Evolutionary conservation across 805 yeast species (phyloP).

Genomic region (Jamesozyma piceae): DNA sequence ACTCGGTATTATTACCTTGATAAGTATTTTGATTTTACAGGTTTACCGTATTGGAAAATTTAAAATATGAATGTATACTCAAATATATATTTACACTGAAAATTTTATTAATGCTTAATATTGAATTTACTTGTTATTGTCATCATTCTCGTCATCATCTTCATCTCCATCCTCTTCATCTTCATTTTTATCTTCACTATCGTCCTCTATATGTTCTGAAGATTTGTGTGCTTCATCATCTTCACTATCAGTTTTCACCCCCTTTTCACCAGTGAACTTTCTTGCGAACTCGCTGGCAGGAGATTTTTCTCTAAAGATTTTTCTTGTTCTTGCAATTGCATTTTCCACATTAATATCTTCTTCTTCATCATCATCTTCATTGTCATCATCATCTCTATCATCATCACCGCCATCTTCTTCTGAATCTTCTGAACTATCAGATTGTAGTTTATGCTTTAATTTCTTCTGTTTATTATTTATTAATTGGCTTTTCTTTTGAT

Average conservation of each 20-base stretch:
- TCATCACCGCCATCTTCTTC: background rate
- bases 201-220: background rate
- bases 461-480: slow-evolving; percentile 23
- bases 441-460: slow-evolving; percentile 36
- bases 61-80: background rate
- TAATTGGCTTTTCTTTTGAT: background rate
- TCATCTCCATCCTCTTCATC: slow-evolving; percentile 31
- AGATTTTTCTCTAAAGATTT: slow-evolving; percentile 21
- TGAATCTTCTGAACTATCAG: background rate
- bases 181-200: slow-evolving; percentile 29
- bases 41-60: too few species aligned
- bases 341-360: slow-evolving; percentile 3
- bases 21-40: too few species aligned
- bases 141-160: slow-evolving; percentile 12
- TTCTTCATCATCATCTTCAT: slow-evolving; percentile 30
- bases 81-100: background rate
- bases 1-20: too few species aligned
- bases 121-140: background rate
- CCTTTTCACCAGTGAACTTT: slow-evolving; percentile 18
- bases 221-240: slow-evolving; percentile 14
- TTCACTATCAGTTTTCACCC: slow-evolving; percentile 4
- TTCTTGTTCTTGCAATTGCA: slow-evolving; percentile 8
- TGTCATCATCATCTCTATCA: background rate
- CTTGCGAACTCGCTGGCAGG: slow-evolving; percentile 30
- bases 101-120: background rate